Base-by-base conservation (phyloP, 2,329 filamentous ascomycete species). In the Apiospora malaysiana region DNA sequence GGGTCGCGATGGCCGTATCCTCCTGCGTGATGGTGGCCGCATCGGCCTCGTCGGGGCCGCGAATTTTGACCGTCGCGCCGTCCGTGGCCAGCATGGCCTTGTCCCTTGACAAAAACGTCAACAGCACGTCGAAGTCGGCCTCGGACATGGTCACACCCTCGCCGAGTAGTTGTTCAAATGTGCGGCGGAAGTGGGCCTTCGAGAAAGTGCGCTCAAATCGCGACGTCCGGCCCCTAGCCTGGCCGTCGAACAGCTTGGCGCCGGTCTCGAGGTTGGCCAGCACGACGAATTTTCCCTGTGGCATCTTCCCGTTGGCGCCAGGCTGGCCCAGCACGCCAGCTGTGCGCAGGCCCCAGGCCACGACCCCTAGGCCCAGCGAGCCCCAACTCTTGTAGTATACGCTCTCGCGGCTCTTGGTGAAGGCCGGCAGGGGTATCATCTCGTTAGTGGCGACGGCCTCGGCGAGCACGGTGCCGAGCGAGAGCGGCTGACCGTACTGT, bases 401-500 rank as follows among this genome's bases (percentile, higher is more conserved):
- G 81, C 90, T 95, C 70, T 91, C 89, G 69, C 86, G 87, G 1
- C 87, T 85, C 4, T 77, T 79, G 69, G 92, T 80, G 76, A 97
- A 99, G 12, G 92, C 87, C 18, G 88, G 83, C 14, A 95, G 77
- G 0, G 92, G 89, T 16, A 97, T 84, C 80, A 97, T 88, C 63
- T 92, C 90, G 66, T 87, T 90, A 59, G 86, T 89, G 68, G 87
- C 84, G 0, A 96, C 83, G 0, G 93, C 93, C 76, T 98, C 95
- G 42, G 83, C 82, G 67, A 98, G 85, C 6, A 95, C 96, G 4
- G 91, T 89, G 0, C 92, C 92, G 0, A 99, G 84, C 3, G 93
- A 94, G 12, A 95, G 86, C 1, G 96, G 96, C 65, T 91, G 88
- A 1, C 96, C 96, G 81, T 90, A 95, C 76, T 95, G 91, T 63